These are phyloP conservation scores for Auricularia cornea DNA, from an alignment of 768 basidiomycete genomes.

Conservation along the genomic window DNA sequence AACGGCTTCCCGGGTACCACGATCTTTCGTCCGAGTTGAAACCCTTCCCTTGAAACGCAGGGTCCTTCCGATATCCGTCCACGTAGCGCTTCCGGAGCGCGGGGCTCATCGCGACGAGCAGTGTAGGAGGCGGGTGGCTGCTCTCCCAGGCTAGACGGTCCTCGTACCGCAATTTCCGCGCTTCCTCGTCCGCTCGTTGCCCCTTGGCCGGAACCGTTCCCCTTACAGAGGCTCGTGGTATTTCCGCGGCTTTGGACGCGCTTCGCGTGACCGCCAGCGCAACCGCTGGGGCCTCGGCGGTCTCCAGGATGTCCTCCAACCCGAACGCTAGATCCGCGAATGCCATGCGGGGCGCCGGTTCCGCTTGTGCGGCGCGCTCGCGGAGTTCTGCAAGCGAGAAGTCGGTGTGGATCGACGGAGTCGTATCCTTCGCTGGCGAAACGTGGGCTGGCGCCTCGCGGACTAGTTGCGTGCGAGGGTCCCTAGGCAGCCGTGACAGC, in stretches of 20 bases:
- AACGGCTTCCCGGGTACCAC: background rate
- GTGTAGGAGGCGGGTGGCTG: background rate
- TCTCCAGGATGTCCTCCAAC: background rate
- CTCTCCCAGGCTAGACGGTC: background rate
- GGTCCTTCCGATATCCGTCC: conserved; percentile 2
- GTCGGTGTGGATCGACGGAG: background rate
- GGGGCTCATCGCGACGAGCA: background rate
- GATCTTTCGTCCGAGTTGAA: background rate
- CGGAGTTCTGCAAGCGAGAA: background rate
- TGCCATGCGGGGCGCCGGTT: background rate
- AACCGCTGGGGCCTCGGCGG: background rate
- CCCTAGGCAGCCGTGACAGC: conserved; percentile 2
- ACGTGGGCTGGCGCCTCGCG: background rate
- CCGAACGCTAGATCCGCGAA: background rate
- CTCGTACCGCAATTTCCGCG: background rate
- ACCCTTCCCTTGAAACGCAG: conserved; percentile 2
- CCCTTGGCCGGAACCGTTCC: background rate
- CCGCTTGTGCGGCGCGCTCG: background rate
- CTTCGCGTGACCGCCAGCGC: background rate
- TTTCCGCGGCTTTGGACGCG: no score
- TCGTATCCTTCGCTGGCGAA: background rate
- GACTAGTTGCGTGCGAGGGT: background rate
- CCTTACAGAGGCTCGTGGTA: background rate
- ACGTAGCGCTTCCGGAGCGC: conserved; percentile 2
- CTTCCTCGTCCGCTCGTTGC: background rate